phyloP scores from a whole-genome alignment of 2,329 filamentous ascomycete species.

The Botrytis porri region DNA sequence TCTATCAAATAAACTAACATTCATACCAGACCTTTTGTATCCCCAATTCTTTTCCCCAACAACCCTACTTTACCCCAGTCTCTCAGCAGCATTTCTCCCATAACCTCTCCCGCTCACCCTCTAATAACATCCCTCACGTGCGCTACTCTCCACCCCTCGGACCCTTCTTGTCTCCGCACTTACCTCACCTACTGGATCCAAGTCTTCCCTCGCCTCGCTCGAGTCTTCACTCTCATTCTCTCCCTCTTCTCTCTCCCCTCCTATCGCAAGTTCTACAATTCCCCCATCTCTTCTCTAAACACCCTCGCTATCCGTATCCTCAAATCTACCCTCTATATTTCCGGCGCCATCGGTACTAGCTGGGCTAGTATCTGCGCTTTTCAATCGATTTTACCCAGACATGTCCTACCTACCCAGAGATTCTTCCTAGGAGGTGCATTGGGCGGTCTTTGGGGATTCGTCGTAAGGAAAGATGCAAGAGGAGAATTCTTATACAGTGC shows the following conservation, averaged over 20 bases:
- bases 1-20: constrained; percentile 27
- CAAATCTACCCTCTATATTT: constrained; percentile 72
- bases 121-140: constrained; percentile 83
- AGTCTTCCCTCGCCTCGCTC: constrained; percentile 74
- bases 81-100: constrained; percentile 67
- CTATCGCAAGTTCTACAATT: constrained; percentile 64
- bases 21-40: constrained; percentile 63
- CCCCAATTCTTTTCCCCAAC: constrained; percentile 80
- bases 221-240: constrained; percentile 74
- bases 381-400: constrained; percentile 72
- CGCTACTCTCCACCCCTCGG: constrained; percentile 80
- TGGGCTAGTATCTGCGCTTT: constrained; percentile 93
- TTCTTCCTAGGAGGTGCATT: constrained; percentile 88
- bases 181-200: constrained; percentile 85
- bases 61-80: constrained; percentile 63
- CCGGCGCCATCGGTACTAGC: constrained; percentile 76
- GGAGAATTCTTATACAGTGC: constrained; percentile 76
- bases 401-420: constrained; percentile 73
- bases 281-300: constrained; percentile 66
- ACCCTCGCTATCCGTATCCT: constrained; percentile 66
- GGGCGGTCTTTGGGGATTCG: constrained; percentile 79
- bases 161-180: constrained; percentile 84
- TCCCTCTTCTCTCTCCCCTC: constrained; percentile 63
- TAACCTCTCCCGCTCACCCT: constrained; percentile 82
- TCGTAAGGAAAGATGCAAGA: constrained; percentile 64